Conservation (phyloP, 169 alveolate genomes). For the Plasmodium fragile region DNA sequence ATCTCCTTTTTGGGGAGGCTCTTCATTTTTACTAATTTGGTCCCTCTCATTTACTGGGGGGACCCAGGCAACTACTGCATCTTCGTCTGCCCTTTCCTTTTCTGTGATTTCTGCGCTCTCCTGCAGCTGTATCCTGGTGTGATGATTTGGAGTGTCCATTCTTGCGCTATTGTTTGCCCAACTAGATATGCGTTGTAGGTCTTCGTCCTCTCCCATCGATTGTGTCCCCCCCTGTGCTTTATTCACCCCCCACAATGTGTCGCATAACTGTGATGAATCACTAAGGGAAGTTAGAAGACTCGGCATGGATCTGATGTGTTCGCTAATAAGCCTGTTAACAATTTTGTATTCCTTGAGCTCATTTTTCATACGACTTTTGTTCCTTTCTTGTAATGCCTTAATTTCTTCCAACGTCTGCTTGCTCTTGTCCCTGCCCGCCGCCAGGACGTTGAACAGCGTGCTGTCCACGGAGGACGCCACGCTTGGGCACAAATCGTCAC, state of each 20-base stretch:
- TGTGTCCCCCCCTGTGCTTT: not conserved
- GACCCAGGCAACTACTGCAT: not conserved
- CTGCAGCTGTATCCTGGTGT: not conserved
- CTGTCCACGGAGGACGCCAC: constrained; percentile 24
- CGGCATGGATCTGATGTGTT: constrained; percentile 5
- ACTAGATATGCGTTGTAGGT: not conserved
- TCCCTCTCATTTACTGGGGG: not conserved
- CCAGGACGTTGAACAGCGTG: constrained; percentile 24
- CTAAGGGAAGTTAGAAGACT: not conserved
- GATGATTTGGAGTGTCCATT: not conserved
- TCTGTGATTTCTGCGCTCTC: not conserved
- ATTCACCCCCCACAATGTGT: not conserved
- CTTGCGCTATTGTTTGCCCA: not conserved
- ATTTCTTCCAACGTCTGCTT: constrained; percentile 29
- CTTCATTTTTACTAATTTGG: not conserved
- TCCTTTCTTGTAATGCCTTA: constrained; percentile 9
- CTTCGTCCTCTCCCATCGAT: not conserved
- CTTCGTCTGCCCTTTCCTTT: not conserved
- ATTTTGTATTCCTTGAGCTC: constrained; percentile 39
- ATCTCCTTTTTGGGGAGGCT: not conserved
- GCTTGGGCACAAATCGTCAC: constrained; percentile 1
- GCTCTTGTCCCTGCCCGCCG: constrained; percentile 44
- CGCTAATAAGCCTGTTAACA: constrained; percentile 14
- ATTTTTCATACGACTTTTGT: constrained; percentile 15
- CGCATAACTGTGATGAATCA: not conserved